Percentiles rank a stretch among this genome's conserved stretches.
Evolutionary conservation across 225 moss, liverwort and hornwort species (phyloP).

Genomic region (Bryoerythrophyllum caledonicum): DNA sequence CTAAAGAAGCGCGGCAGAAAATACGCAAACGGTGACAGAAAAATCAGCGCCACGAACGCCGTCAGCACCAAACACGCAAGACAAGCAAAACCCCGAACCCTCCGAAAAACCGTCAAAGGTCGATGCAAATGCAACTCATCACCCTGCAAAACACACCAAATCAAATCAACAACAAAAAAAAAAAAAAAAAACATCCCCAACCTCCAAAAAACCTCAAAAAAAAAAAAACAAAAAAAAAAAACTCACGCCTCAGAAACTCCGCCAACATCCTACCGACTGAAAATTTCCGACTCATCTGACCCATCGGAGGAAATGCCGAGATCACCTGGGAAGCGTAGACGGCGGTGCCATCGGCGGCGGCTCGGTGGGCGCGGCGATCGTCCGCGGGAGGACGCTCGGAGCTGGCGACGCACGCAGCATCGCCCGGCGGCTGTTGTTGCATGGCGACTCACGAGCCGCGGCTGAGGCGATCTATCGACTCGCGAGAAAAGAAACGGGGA

Average conservation of each 20-base stretch:
- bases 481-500: neutral
- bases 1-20: conserved; percentile 59
- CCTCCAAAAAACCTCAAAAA: neutral
- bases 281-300: too few relatives aligned
- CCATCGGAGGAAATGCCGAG: neutral
- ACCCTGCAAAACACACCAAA: conserved; percentile 30
- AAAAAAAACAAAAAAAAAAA: neutral
- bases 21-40: conserved; percentile 53
- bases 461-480: too few relatives aligned
- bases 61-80: conserved; percentile 71
- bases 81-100: conserved; percentile 74
- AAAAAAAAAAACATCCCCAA: neutral
- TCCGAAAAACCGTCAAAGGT: conserved; percentile 79
- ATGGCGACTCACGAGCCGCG: neutral
- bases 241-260: too few relatives aligned
- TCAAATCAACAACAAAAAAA: neutral
- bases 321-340: conserved; percentile 23
- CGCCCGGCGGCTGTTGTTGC: conserved; percentile 10
- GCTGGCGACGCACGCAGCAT: neutral
- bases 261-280: too few relatives aligned
- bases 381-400: neutral
- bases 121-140: conserved; percentile 53
- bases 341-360: conserved; percentile 3
- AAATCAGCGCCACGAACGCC: conserved; percentile 58
- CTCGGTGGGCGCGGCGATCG: neutral